Evolutionary conservation across 345 rosid species (phyloP), one percentile per base, ranked within the genome.

Genomic region (Bruguiera parviflora): DNA sequence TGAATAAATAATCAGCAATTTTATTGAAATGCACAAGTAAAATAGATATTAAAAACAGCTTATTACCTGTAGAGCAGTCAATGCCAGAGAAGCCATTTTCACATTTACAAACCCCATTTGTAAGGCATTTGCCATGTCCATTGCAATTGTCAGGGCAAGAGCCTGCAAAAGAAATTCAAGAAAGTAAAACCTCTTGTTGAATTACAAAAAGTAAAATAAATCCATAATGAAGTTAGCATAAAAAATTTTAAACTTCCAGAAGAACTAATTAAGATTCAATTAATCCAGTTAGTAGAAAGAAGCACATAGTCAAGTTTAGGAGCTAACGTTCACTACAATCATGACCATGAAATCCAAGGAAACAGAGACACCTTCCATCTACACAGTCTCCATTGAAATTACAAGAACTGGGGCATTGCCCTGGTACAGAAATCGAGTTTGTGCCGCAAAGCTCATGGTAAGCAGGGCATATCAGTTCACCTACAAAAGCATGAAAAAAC

Each of bases 51-150:
- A 43, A 43, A 53, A 53, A 37, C 39, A 63, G 10, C 39, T n/a
- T 32, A 68, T 69, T 78, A 96, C 99, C 99, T 7, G 99, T 96
- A 53, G 98, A 89, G 73, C 99, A 95, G 81, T 95, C 99, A 3
- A 87, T 71, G 69, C 99, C 99, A 15, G 99, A 84, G 78, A 76
- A 91, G 66, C 99, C 92, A 62, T 85, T 85, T 59, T 80, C 79
- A 69, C 99, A 95, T 74, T 70, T 76, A 77, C 99, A 95, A 25
- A 80, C 76, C 65, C 98, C 98, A 59, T 77, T 84, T 46, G 82
- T 62, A 43, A 87, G 88, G 82, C 99, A 95, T 80, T 80, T 85
- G 62, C 99, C 99, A 65, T 33, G 91, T 18, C 91, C 87, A 56
- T 68, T 89, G 80, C 99, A 95, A 73, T 89, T 85, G 57, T 79